phyloP scores from a whole-genome alignment of 345 rosid species.

The Acer campestre region DNA sequence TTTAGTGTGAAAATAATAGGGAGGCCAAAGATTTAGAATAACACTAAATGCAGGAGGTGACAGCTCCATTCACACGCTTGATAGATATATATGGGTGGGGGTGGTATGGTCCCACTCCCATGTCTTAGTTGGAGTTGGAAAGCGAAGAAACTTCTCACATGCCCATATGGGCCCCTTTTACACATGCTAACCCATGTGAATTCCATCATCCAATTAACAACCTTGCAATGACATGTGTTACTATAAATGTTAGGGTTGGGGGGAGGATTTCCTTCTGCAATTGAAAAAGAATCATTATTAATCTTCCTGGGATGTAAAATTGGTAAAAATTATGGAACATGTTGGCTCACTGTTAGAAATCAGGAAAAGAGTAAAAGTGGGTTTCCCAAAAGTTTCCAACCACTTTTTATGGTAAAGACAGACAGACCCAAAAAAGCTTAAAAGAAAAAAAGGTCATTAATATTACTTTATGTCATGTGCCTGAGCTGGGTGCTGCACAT shows the following conservation, averaged over 20 bases:
- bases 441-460: conserved; percentile 11
- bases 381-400: not conserved
- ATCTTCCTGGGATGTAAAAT: not conserved
- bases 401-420: not conserved
- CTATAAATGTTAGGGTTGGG: too few relatives aligned
- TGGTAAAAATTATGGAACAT: not conserved
- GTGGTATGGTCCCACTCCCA: not conserved
- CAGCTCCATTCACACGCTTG: not conserved
- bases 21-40: too few relatives aligned
- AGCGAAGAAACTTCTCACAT: not conserved
- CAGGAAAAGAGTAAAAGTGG: not conserved
- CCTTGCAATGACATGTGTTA: not conserved
- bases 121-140: not conserved
- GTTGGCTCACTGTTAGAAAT: not conserved
- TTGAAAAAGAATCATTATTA: too few relatives aligned
- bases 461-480: conserved; percentile 18
- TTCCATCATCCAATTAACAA: not conserved
- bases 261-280: too few relatives aligned
- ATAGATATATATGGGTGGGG: not conserved
- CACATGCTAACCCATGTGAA: conserved; percentile 30
- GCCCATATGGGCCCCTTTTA: conserved; percentile 19
- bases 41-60: not conserved
- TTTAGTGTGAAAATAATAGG: not conserved
- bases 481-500: conserved; percentile 11
- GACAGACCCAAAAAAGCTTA: conserved; percentile 1